Evolutionary conservation across 306 rosid genomes (phyloP).

Genomic region (Cicer pinnatifidum): DNA sequence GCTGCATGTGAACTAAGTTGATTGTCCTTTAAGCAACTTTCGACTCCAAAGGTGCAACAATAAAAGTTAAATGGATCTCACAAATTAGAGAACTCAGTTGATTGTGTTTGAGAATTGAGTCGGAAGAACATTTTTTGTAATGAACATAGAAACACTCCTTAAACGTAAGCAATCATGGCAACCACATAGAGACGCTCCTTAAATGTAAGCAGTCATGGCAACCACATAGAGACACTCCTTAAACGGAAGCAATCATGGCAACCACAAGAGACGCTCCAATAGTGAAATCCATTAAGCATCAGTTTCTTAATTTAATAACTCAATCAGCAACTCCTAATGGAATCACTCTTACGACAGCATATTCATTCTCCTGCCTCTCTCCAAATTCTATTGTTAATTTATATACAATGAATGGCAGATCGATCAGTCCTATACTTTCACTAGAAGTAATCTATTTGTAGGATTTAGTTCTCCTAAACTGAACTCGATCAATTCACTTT

Average conservation of each 20-base stretch:
- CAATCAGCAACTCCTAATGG: neutral
- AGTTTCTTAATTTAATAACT: neutral
- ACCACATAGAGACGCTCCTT: neutral
- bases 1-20: slow-evolving; percentile 2
- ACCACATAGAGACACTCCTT: too few relatives aligned
- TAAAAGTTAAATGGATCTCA: neutral
- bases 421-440: neutral
- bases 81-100: neutral
- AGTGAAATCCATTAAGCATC: neutral
- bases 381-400: slow-evolving; percentile 5
- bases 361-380: slow-evolving; percentile 25
- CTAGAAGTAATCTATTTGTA: neutral
- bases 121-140: neutral
- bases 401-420: neutral
- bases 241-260: neutral
- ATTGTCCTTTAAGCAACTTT: neutral
- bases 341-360: slow-evolving; percentile 10
- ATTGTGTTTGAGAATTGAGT: neutral
- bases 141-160: neutral
- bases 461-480: neutral
- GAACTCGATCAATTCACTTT: neutral
- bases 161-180: too few relatives aligned
- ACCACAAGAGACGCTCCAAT: neutral
- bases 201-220: neutral
- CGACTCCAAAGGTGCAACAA: neutral